phyloP scores from a whole-genome alignment of 306 rosid species.

The Argentina anserina region DNA sequence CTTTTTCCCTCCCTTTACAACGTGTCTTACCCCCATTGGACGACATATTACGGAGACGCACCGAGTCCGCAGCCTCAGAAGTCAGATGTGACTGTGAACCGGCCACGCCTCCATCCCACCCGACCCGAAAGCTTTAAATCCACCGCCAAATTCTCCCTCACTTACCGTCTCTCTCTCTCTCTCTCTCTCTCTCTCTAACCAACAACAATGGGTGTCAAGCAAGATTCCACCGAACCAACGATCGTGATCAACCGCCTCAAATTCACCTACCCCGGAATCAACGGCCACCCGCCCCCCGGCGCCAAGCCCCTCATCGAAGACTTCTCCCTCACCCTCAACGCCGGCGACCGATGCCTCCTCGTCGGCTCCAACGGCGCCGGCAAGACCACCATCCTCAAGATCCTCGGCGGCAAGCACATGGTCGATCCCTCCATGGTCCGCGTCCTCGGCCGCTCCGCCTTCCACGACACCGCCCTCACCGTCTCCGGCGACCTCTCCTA shows the following conservation, averaged over 20 bases:
- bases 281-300: slow-evolving; percentile 88
- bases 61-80: neutral
- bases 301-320: slow-evolving; percentile 76
- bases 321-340: slow-evolving; percentile 57
- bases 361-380: slow-evolving; percentile 99
- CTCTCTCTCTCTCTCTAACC: neutral
- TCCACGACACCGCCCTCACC: slow-evolving; percentile 68
- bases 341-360: slow-evolving; percentile 84
- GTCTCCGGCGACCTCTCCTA: slow-evolving; percentile 83
- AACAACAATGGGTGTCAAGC: slow-evolving; percentile 30
- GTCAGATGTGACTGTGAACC: neutral
- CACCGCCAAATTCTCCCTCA: neutral
- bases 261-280: slow-evolving; percentile 92
- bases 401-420: slow-evolving; percentile 91
- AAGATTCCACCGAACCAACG: slow-evolving; percentile 30
- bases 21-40: neutral
- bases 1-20: neutral
- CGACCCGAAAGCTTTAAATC: neutral
- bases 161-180: neutral
- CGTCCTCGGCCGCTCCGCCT: slow-evolving; percentile 86
- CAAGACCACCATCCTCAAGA: slow-evolving; percentile 79
- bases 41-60: neutral
- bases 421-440: slow-evolving; percentile 90
- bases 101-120: slow-evolving; percentile 17
- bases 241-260: slow-evolving; percentile 55